Evolutionary conservation across 163 green algal species (phyloP), one percentile per base, ranked within the genome.

Genomic region (Prototheca wickerhamii): DNA sequence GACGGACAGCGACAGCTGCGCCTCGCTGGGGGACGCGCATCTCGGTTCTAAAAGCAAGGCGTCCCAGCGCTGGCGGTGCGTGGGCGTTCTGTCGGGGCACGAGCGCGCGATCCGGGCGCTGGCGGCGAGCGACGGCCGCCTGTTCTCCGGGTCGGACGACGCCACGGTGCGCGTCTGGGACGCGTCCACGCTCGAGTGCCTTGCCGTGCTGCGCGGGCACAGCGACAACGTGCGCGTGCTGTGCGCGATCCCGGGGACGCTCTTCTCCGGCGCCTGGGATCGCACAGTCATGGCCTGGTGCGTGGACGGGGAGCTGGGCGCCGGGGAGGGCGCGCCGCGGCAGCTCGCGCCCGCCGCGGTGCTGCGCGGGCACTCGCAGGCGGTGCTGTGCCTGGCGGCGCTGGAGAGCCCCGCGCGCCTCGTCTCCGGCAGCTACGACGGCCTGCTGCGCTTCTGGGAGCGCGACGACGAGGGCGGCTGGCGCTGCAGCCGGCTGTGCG

Each of bases 241-340:
- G 60, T 83, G 80, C 6, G 82, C 87, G 2, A 82, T 80, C 25
- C 70, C 82, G 17, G 62, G 66, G 8, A 68, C 84, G 69, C 80
- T 97, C 49, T 98, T 91, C 82, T 88, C 71, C 28, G 91, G 91
- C 23, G 93, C 84, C 4, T 98, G 90, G 91, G 91, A 98, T 73
- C 91, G 92, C 72, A 96, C 87, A 42, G 91, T 98, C 50, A 74
- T 90, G 25, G 86, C 82, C 32, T 89, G 72, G 72, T 31, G 20
- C 20, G 35, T 35, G 2, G 35, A 30, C 26, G 69, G 49, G 56
- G 37, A 12, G 37, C 8, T 8, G 37, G 37, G 37, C 76, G 7
- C 87, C 8, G 37, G 37, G 37, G 37, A 12, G 37, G 37, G 37
- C 8, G 37, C 8, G 37, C 8, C 8, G 86, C 84, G 81, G 89